Base-by-base conservation (phyloP, 495 filamentous ascomycete species). In the Talaromyces trachyspermus region DNA sequence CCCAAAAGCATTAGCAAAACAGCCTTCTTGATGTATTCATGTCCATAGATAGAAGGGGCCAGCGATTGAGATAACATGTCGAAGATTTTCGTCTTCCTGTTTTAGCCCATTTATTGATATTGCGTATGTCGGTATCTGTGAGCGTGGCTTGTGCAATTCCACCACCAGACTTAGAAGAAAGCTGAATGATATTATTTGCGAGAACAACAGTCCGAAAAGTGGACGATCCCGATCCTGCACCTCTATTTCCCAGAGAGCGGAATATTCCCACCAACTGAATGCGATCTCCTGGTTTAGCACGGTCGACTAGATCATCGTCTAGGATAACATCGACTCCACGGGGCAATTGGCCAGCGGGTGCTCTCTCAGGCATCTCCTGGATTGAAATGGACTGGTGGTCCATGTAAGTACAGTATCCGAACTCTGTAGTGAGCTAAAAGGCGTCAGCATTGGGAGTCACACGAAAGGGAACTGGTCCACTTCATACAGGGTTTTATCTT, bases 371-470 rank as follows among this genome's bases (percentile, higher is more conserved):
- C 92, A 99, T 99, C 75, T 99, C 92, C 72, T 99, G 92, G 57
- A 99, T 95, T 0, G 92, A 97, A 39, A 99, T 88, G 14, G 88
- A 90, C 61, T 99, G 92, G 63, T 99, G 94, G 61, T 99, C 92
- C 60, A 91, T 78, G 62, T 96, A 99, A 15, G 84, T 92, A 62
- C 83, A 92, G 64, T 94, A 88, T 7, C 92, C 92, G 64, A 95
- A 97, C 59, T 99, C 94, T 30, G 94, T 97, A 53, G 86, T 81
- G 12, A 99, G 76, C 60, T 83, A 54, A 25, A 38, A 18, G 15
- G 25, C 0, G 46, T 68, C 44, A 65, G 50, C 33, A 19, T 36
- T 24, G 17, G 25, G 7, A 27, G 6, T 26, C 24, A 42, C 6
- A 36, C 14, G 5, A 46, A 25, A 48, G n/a, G 39, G 9, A n/a